A percentile compares a stretch with the other conserved stretches of the same genome.
Conservation (phyloP, 2,329 filamentous ascomycete genomes). For the Ophiocordyceps robertsii region DNA sequence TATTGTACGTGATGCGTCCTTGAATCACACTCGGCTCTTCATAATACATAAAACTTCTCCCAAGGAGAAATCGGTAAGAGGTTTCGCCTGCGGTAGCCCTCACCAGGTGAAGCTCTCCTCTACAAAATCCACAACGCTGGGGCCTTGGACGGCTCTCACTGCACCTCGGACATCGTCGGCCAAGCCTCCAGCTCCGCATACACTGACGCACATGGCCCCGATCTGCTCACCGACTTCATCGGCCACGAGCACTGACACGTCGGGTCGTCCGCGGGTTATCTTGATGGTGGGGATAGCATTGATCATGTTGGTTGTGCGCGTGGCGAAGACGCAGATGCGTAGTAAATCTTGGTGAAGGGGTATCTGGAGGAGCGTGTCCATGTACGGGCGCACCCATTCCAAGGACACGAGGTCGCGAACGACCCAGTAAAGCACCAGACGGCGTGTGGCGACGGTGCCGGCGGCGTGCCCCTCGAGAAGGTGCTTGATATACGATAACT, state of each 20-base stretch:
- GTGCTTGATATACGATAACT: constrained; percentile 75
- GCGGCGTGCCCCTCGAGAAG: constrained; percentile 55
- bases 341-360: constrained; percentile 56
- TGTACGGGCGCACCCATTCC: constrained; percentile 86
- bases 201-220: constrained; percentile 78
- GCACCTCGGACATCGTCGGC: constrained; percentile 63
- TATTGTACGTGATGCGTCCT: no score
- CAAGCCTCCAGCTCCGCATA: constrained; percentile 62
- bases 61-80: no score
- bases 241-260: constrained; percentile 61
- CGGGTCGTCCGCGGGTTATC: constrained; percentile 82
- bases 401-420: constrained; percentile 80
- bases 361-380: constrained; percentile 60
- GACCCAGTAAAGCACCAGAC: constrained; percentile 78
- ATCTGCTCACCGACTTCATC: constrained; percentile 71
- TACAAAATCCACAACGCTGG: constrained; percentile 56
- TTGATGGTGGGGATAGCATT: constrained; percentile 41
- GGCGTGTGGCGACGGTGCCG: constrained; percentile 65
- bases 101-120: constrained; percentile 66
- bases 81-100: constrained; percentile 1
- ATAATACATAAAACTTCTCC: no score
- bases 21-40: no score
- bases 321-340: neutral
- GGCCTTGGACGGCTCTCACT: constrained; percentile 48
- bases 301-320: neutral